Evolutionary conservation across 164 flowering plant genomes (phyloP).

Genomic region (Chloranthus sessilifolius): DNA sequence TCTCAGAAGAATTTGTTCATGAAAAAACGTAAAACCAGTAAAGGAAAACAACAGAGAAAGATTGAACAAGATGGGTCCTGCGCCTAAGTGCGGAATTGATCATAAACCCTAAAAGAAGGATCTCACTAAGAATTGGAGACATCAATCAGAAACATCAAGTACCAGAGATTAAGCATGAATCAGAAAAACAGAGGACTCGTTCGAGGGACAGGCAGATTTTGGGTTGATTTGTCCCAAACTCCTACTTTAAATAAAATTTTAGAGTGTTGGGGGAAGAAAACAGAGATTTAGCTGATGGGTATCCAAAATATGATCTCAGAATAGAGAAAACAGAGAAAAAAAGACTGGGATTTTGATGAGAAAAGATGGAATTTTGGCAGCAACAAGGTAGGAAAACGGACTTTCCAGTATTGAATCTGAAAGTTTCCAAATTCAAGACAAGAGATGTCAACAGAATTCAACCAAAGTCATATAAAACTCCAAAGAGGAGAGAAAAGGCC

Average conservation of each 20-base stretch:
- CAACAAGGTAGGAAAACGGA: not conserved
- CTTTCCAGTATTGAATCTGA: not conserved
- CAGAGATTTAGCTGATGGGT: not conserved
- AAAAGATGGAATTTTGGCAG: not conserved
- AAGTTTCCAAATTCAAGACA: not conserved
- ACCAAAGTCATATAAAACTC: not conserved
- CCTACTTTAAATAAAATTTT: too few species aligned
- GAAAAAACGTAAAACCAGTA: slow-evolving; percentile 87
- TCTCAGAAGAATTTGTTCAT: slow-evolving; percentile 24
- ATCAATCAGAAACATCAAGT: slow-evolving; percentile 48
- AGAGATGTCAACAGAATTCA: not conserved
- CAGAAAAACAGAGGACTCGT: not conserved
- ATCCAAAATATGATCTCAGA: not conserved
- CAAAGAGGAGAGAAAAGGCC: not conserved
- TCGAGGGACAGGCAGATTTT: too few species aligned
- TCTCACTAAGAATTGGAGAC: slow-evolving; percentile 75
- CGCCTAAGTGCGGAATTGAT: slow-evolving; percentile 18
- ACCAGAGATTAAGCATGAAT: slow-evolving; percentile 25
- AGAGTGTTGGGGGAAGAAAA: not conserved
- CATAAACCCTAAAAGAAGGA: slow-evolving; percentile 65
- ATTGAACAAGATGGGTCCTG: slow-evolving; percentile 73
- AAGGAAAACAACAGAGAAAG: slow-evolving; percentile 82
- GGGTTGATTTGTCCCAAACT: too few species aligned
- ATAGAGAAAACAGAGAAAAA: not conserved
- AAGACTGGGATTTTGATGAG: not conserved